These are phyloP conservation scores for Arachnopeziza araneosa DNA, from an alignment of 2,329 filamentous ascomycete genomes.

Conservation along the genomic window DNA sequence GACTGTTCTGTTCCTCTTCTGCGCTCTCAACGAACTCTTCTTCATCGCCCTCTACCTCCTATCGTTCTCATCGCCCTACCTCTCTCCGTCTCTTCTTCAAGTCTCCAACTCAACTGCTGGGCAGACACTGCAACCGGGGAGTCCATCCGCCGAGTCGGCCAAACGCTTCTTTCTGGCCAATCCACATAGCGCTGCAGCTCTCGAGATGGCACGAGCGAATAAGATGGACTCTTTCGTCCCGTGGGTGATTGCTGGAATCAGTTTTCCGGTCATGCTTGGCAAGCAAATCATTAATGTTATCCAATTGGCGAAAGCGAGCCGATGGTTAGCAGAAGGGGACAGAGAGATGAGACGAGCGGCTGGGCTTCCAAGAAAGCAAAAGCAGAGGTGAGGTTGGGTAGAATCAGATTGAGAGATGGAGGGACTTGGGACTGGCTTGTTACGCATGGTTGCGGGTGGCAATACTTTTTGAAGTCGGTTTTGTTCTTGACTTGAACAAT, in stretches of 20 bases:
- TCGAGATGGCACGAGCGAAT: slow-evolving; percentile 89
- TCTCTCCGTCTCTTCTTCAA: slow-evolving; percentile 76
- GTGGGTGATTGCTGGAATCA: slow-evolving; percentile 76
- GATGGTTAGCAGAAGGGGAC: slow-evolving; percentile 91
- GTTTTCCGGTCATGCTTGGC: slow-evolving; percentile 78
- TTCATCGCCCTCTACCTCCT: slow-evolving; percentile 98
- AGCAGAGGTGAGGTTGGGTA: slow-evolving; percentile 18
- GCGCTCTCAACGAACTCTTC: slow-evolving; percentile 88
- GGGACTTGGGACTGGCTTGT: not conserved
- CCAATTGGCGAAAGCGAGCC: slow-evolving; percentile 88
- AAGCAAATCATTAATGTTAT: slow-evolving; percentile 95
- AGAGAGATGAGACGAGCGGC: slow-evolving; percentile 53
- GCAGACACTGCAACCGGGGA: slow-evolving; percentile 55
- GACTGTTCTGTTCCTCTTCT: slow-evolving; percentile 88
- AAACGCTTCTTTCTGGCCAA: slow-evolving; percentile 70
- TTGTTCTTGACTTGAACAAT: slow-evolving; percentile 5
- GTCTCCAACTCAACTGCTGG: slow-evolving; percentile 49
- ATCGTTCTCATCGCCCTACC: slow-evolving; percentile 85
- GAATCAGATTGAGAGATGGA: not conserved
- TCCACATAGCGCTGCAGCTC: slow-evolving; percentile 85
- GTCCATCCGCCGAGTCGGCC: slow-evolving; percentile 62
- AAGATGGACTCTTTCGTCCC: slow-evolving; percentile 76
- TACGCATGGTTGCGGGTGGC: slow-evolving; percentile 2
- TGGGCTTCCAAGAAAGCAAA: slow-evolving; percentile 47
- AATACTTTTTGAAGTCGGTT: not conserved